Evolutionary conservation across 352 stramenopile genomes (phyloP).

Genomic region (Phytophthora cryptogea): DNA sequence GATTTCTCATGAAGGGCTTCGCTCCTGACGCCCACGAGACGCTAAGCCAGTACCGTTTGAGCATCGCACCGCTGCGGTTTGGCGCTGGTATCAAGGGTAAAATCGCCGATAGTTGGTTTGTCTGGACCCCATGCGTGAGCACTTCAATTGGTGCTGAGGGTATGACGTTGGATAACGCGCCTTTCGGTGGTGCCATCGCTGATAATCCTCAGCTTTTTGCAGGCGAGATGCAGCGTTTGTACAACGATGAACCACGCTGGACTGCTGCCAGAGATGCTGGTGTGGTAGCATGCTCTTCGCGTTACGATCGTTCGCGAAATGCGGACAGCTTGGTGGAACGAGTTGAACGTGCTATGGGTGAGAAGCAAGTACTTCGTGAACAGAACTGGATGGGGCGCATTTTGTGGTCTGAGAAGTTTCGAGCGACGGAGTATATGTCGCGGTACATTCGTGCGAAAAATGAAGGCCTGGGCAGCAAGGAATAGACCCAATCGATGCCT

Average conservation of each 20-base stretch:
- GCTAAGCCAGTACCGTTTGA: slow-evolving; percentile 69
- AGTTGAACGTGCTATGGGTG: slow-evolving; percentile 44
- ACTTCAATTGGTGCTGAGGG: slow-evolving; percentile 91
- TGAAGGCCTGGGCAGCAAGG: slow-evolving; percentile 10
- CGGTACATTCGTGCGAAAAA: slow-evolving; percentile 83
- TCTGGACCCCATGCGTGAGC: slow-evolving; percentile 89
- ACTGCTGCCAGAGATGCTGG: slow-evolving; percentile 34
- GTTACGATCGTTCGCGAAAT: slow-evolving; percentile 61
- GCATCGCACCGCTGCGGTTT: slow-evolving; percentile 92
- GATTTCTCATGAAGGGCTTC: slow-evolving; percentile 84
- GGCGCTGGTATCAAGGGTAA: slow-evolving; percentile 96
- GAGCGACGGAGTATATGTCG: slow-evolving; percentile 87
- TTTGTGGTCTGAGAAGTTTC: slow-evolving; percentile 83
- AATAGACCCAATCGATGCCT: no score
- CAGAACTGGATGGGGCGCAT: slow-evolving; percentile 82
- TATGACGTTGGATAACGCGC: slow-evolving; percentile 43
- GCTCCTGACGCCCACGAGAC: slow-evolving; percentile 73
- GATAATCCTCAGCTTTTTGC: slow-evolving; percentile 54
- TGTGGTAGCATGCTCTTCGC: slow-evolving; percentile 31
- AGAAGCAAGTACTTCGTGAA: slow-evolving; percentile 29
- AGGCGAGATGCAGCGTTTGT: slow-evolving; percentile 47
- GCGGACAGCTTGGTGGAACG: slow-evolving; percentile 52
- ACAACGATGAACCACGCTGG: slow-evolving; percentile 50
- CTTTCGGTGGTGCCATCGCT: slow-evolving; percentile 62
- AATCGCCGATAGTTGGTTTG: slow-evolving; percentile 93